Conservation (phyloP, 768 basidiomycete species). For the Chiua virens region DNA sequence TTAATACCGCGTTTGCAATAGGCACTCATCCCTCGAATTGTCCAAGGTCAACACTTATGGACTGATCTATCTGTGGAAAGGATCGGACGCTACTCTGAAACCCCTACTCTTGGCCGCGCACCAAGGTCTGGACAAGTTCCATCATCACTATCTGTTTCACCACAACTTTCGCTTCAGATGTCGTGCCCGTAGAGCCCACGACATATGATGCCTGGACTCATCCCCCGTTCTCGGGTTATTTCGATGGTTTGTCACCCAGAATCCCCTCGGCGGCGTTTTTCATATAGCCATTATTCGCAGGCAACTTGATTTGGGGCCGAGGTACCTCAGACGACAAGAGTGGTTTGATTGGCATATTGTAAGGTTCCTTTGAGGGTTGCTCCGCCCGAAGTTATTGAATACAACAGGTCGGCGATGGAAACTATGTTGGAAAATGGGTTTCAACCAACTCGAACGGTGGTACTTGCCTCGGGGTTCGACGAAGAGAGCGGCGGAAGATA, state of each 20-base stretch:
- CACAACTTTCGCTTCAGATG: conserved; percentile 41
- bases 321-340: conserved; percentile 61
- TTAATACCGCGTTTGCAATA: conserved; percentile 17
- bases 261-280: not conserved
- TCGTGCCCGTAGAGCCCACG: conserved; percentile 62
- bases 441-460: conserved; percentile 60
- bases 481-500: conserved; percentile 62
- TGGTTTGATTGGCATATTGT: conserved; percentile 70
- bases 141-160: not conserved
- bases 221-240: conserved; percentile 64
- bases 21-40: conserved; percentile 49
- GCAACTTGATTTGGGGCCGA: conserved; percentile 48
- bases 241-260: conserved; percentile 42
- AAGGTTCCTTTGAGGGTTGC: conserved; percentile 1
- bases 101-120: conserved; percentile 56
- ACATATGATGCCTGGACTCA: conserved; percentile 58
- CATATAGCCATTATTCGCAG: conserved; percentile 12
- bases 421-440: conserved; percentile 62
- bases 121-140: conserved; percentile 41
- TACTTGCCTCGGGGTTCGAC: conserved; percentile 72
- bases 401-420: conserved; percentile 54
- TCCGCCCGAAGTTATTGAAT: not conserved
- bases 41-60: conserved; percentile 65
- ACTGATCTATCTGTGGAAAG: conserved; percentile 58
- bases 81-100: conserved; percentile 47